A percentile compares a stretch with the other conserved stretches of the same genome.
These are phyloP conservation scores for Heritiera fomes DNA, from an alignment of 345 rosid genomes.

Conservation along the genomic window DNA sequence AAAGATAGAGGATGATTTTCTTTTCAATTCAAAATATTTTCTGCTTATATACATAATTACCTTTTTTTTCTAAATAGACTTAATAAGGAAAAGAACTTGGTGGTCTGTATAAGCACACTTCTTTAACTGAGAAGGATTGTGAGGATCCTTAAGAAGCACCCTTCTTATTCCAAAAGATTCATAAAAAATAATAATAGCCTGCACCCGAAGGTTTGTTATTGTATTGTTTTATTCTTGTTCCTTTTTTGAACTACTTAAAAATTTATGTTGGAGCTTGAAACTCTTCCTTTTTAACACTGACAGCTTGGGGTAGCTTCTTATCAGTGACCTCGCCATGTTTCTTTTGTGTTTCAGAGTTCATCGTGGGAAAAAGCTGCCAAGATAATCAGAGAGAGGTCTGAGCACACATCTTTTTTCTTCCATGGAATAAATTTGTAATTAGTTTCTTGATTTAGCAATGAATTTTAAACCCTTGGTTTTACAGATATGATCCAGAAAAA, in stretches of 20 bases:
- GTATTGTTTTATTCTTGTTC: background rate
- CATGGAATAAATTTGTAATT: background rate
- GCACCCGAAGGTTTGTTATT: background rate
- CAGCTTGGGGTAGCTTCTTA: slow-evolving; percentile 8
- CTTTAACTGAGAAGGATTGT: background rate
- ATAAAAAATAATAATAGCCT: background rate
- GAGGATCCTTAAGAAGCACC: background rate
- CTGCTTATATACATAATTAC: background rate
- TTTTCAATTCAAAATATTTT: background rate
- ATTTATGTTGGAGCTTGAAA: slow-evolving; percentile 2
- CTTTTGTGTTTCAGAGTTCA: slow-evolving; percentile 70
- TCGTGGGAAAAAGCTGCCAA: slow-evolving; percentile 98
- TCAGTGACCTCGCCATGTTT: slow-evolving; percentile 16
- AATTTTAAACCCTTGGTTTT: slow-evolving; percentile 15
- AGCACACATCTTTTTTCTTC: slow-evolving; percentile 20
- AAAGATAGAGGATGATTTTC: background rate
- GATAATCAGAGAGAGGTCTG: slow-evolving; percentile 74
- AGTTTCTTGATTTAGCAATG: background rate
- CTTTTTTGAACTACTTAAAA: background rate
- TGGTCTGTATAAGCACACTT: background rate
- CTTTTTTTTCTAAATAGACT: background rate
- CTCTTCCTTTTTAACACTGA: background rate
- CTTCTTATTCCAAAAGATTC: background rate
- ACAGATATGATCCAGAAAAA: slow-evolving; percentile 88
- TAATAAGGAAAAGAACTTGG: background rate